Base-by-base conservation (phyloP, 306 rosid species). In the Cucumis cinereus region DNA sequence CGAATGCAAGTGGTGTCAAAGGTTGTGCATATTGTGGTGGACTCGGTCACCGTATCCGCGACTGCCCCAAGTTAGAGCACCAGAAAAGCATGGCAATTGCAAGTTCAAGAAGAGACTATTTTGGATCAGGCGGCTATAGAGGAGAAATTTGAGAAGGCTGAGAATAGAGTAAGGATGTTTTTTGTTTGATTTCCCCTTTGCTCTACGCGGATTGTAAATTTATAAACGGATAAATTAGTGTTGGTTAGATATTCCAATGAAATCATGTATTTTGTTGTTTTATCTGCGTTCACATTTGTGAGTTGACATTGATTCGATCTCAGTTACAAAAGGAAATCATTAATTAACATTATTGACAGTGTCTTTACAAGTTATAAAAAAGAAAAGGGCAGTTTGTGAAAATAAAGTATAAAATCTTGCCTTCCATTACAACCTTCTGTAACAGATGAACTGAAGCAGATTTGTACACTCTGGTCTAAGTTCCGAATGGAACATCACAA, bases 11-110 rank as follows among this genome's bases (percentile, higher is more conserved):
- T n/a, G 98, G 98, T 71, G 92, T 91, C 57, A 88, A 90, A 83
- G 97, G 95, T 43, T 91, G 97, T 47, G 97, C 97, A 17, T 93
- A 83, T 83, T 93, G 97, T 86, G 98, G 97, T 50, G 98, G 98
- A 38, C 96, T 91, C 50, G 98, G 97, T 82, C 97, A 93, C 77
- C 97, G 96, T 52, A 94, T 94, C 59, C 81, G 85, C 2, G 96
- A 87, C 70, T 91, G 97, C 78, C 96, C 97, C 45, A 94, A 90
- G 74, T 82, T 90, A 40, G 97, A 90, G 80, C 97, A 94, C 79
- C 97, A 91, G 83, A 91, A 91, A 76, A 94, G 90, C 82, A 71
- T 86, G 88, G 87, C 88, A 3, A 94, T 94, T 77, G 92, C 98
- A 40, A 85, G 84, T 73, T 85, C 87, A 36, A 85, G 95, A 82